These are phyloP conservation scores for Stagonosporopsis tanaceti DNA, from an alignment of 2,329 filamentous ascomycete species.

Conservation along the genomic window DNA sequence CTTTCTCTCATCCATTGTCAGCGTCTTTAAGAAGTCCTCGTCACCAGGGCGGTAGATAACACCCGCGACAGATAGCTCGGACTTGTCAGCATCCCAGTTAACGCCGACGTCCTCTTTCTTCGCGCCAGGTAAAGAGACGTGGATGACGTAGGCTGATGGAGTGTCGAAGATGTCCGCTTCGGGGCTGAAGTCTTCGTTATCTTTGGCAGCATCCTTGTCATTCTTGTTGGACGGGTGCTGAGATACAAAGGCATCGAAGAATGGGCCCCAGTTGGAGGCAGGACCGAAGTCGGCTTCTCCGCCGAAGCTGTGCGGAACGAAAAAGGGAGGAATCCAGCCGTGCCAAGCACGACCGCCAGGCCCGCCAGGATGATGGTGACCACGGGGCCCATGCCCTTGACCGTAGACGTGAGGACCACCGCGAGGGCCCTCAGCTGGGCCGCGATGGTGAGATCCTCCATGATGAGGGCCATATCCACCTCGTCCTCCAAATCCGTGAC, in stretches of 20 bases:
- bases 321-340: conserved; percentile 25
- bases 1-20: conserved; percentile 72
- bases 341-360: conserved; percentile 38
- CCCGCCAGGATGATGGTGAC: conserved; percentile 2
- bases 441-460: conserved; percentile 22
- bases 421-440: conserved; percentile 22
- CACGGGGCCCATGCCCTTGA: conserved; percentile 30
- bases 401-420: conserved; percentile 32
- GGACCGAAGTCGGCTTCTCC: conserved; percentile 33
- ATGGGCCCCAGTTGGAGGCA: conserved; percentile 40
- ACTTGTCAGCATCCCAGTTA: conserved; percentile 76
- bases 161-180: conserved; percentile 81
- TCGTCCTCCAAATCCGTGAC: conserved; percentile 33
- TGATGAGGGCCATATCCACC: conserved; percentile 30
- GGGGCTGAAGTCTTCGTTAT: conserved; percentile 61
- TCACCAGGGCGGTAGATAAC: conserved; percentile 76
- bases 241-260: conserved; percentile 46
- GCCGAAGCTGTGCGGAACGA: background rate
- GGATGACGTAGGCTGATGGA: conserved; percentile 67
- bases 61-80: conserved; percentile 71
- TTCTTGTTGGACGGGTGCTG: conserved; percentile 19
- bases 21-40: conserved; percentile 70
- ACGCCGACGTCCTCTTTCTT: conserved; percentile 81
- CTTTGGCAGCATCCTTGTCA: conserved; percentile 23
- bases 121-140: conserved; percentile 77